These are phyloP conservation scores for Chytridium lagenaria DNA, from an alignment of 371 early-diverging fungal species.

Conservation along the genomic window DNA sequence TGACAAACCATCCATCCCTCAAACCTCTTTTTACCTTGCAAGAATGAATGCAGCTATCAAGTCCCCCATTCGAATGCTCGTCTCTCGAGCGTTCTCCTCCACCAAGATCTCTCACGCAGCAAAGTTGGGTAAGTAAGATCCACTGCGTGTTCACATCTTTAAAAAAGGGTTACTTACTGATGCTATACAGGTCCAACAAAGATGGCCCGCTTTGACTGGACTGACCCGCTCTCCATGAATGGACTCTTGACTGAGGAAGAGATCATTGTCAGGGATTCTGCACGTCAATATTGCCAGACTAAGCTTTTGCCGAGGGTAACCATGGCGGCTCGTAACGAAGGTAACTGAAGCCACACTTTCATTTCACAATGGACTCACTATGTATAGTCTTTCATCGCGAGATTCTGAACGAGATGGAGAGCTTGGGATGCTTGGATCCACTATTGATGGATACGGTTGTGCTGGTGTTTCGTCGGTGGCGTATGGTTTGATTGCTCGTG, in stretches of 20 bases:
- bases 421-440: slow-evolving; percentile 92
- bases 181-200: slow-evolving; percentile 41
- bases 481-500: slow-evolving; percentile 95
- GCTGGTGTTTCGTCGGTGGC: slow-evolving; percentile 97
- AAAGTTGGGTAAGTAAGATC: slow-evolving; percentile 3
- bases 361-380: background rate
- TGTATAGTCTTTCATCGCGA: slow-evolving; percentile 77
- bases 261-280: slow-evolving; percentile 81
- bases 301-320: slow-evolving; percentile 87
- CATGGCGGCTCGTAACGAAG: slow-evolving; percentile 84
- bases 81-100: too few relatives aligned
- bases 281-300: slow-evolving; percentile 86
- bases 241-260: slow-evolving; percentile 92
- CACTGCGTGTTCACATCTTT: too few relatives aligned
- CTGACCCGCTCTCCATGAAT: slow-evolving; percentile 86
- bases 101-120: too few relatives aligned
- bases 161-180: too few relatives aligned
- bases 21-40: too few relatives aligned
- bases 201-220: slow-evolving; percentile 88
- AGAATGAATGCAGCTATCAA: too few relatives aligned
- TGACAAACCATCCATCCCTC: too few relatives aligned
- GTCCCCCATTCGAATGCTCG: too few relatives aligned
- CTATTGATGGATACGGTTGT: slow-evolving; percentile 96
- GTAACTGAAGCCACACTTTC: slow-evolving; percentile 54
- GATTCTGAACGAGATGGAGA: slow-evolving; percentile 93